Conservation (phyloP, 441 rosid genomes). For the Brassica balearica region DNA sequence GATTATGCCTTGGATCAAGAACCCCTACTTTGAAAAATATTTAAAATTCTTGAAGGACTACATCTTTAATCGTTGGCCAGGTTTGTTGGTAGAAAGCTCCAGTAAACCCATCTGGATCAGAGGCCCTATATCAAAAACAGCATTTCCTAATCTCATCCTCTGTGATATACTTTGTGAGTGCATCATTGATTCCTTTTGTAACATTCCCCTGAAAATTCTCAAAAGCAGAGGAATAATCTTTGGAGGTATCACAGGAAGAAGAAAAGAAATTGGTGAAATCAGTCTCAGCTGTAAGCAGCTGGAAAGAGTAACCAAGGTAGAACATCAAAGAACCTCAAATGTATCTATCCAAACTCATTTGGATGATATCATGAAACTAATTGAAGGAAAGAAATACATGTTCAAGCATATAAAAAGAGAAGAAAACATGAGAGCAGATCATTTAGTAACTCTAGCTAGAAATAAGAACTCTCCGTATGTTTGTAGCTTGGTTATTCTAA, state of each 20-base stretch:
- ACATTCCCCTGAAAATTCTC: neutral
- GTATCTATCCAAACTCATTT: neutral
- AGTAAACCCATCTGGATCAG: neutral
- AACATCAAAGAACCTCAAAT: too few relatives aligned
- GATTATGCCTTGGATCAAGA: neutral
- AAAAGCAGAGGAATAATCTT: too few relatives aligned
- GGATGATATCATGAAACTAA: neutral
- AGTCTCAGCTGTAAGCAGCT: too few relatives aligned
- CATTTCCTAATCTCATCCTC: neutral
- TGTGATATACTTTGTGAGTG: neutral
- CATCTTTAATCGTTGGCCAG: neutral
- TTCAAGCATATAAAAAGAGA: neutral
- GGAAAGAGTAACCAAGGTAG: too few relatives aligned
- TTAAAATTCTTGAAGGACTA: neutral
- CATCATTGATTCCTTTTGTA: neutral
- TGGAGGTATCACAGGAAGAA: neutral
- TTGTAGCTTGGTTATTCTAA: neutral
- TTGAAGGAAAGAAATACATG: neutral
- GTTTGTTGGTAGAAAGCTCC: neutral
- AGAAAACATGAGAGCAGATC: neutral
- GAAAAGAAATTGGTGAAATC: too few relatives aligned
- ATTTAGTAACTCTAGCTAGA: neutral
- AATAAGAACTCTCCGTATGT: neutral
- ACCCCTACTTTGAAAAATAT: too few relatives aligned
- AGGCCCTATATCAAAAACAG: neutral